Base-by-base conservation (phyloP, 257 asterid genomes). In the Datura wrightii region DNA sequence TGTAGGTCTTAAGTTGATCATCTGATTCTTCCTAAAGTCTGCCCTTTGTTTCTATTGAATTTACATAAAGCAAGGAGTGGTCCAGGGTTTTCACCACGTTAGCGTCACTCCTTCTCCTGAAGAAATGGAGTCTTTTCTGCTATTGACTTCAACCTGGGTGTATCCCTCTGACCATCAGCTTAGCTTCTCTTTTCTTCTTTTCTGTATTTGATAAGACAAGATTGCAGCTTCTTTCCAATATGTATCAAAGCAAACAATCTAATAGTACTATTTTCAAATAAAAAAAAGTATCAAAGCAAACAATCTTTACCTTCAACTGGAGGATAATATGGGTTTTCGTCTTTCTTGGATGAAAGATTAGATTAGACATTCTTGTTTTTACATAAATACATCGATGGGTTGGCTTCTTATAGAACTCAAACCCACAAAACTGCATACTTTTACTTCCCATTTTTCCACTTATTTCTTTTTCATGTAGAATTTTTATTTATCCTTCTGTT, bases 391-490 rank as follows among this genome's bases (percentile, higher is more conserved):
- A 31, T 78, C 1, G 9, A 18, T 78, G 46, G 79, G 31, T 50
- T 52, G 63, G 82, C 14, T 76, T 78, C 82, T 78, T 31, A 46
- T 52, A 52, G 82, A 78, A 78, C 63, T 78, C 82, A n/a, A n/a
- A 48, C 42, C 44, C 16, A 53, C n/a, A 2, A 8, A 74, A 48
- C 60, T 52, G 63, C 82, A 48, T 52, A 36, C 82, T 78, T 78
- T 52, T 78, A 9, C 24, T 50, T 78, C 42, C 62, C 82, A 52
- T 52, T 52, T 78, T 10, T 41, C 16, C 3, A 2, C 63, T 16
- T 50, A 31, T 31, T 76, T 52, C 1, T 42, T n/a, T 24, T 71
- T 41, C 46, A 15, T 31, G 46, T 52, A 31, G 60, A 78, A 14
- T 34, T 8, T 8, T 52, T 48, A 48, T 31, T 78, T 78, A 31